Evolutionary conservation across 2,329 filamentous ascomycete genomes (phyloP), one percentile per base, ranked within the genome.

Genomic region (Ceratocystis ficicola): DNA sequence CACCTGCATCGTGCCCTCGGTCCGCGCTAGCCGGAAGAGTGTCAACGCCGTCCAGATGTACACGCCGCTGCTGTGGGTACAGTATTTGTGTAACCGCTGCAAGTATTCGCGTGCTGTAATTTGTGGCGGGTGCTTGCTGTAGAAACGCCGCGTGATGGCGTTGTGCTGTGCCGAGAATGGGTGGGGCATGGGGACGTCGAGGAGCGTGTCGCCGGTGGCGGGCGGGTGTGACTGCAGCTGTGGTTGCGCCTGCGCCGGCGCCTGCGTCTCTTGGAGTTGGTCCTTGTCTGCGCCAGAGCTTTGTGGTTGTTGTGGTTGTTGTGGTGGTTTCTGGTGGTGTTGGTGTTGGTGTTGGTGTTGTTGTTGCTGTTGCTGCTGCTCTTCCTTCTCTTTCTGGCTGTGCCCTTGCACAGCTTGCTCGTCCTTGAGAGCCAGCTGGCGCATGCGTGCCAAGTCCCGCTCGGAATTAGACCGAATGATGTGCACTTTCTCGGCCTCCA

Each of bases 31-130:
- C 28, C 87, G 85, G 73, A 93, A 86, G 7, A 88, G 80, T 60
- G 89, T 91, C 3, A 92, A 87, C 1, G 93, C 90, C 6, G 57
- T 41, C 66, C 66, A 67, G 30, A 99, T 85, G 76, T 96, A 96
- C 8, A 97, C 93, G 28, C 87, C 93, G 0, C 92, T 91, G 69
- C 89, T 95, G 83, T 96, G 91, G 2, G 94, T 92, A 72, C 93
- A 97, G 77, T 88, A 96, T 67, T 85, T 85, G 76, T 97, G 92
- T 67, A 97, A 83, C 17, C 93, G 88, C 71, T 86, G 80, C 28
- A 97, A 82, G 73, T 97, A 99, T 69, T 94, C 88, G 72, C 87
- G 84, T 60, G 96, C 81, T 44, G 85, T 82, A 70, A 97, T 93
- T 10, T 88, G 86, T 22, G 94, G 93, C 17, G 90, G 85, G 63